Percentiles rank a stretch among this genome's conserved stretches.
phyloP scores from a whole-genome alignment of 805 yeast genomes.

The Wickerhamomyces bisporus region DNA sequence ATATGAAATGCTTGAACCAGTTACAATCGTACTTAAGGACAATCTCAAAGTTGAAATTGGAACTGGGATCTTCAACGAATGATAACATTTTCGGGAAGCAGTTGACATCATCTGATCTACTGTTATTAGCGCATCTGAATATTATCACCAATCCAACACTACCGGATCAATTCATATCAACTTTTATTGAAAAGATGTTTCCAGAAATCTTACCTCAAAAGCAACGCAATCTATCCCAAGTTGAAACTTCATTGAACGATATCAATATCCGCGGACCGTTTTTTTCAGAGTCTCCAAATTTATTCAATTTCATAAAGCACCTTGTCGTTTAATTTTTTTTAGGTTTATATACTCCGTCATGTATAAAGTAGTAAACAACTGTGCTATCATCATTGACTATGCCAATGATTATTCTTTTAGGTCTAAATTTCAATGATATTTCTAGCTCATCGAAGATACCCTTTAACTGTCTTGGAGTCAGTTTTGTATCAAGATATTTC shows the following conservation, averaged over 20 bases:
- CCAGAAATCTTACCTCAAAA: constrained; percentile 22
- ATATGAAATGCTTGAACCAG: constrained; percentile 22
- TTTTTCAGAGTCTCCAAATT: constrained; percentile 20
- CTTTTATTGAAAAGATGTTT: constrained; percentile 24
- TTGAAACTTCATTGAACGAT: constrained; percentile 3
- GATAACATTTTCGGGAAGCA: constrained; percentile 5
- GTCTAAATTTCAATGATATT: constrained; percentile 20
- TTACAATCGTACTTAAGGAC: constrained; percentile 9
- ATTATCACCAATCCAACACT: constrained; percentile 28
- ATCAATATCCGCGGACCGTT: constrained; percentile 15
- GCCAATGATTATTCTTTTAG: constrained; percentile 46
- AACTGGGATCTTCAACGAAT: constrained; percentile 7
- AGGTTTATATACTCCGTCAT: constrained; percentile 64
- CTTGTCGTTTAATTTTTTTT: constrained; percentile 38
- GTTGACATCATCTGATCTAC: constrained; percentile 29
- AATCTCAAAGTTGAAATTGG: constrained; percentile 12
- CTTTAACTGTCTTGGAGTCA: constrained; percentile 36
- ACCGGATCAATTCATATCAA: constrained; percentile 35
- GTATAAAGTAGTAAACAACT: constrained; percentile 61
- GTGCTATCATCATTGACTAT: constrained; percentile 64
- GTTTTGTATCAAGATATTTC: constrained; percentile 18
- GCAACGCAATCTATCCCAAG: constrained; percentile 4
- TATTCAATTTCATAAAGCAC: constrained; percentile 15
- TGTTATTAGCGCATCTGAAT: constrained; percentile 32
- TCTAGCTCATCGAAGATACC: constrained; percentile 32